Percentiles rank a stretch among this genome's conserved stretches.
These are phyloP conservation scores for Rosa hybrid DNA, from an alignment of 331 rosid species.

Conservation along the genomic window DNA sequence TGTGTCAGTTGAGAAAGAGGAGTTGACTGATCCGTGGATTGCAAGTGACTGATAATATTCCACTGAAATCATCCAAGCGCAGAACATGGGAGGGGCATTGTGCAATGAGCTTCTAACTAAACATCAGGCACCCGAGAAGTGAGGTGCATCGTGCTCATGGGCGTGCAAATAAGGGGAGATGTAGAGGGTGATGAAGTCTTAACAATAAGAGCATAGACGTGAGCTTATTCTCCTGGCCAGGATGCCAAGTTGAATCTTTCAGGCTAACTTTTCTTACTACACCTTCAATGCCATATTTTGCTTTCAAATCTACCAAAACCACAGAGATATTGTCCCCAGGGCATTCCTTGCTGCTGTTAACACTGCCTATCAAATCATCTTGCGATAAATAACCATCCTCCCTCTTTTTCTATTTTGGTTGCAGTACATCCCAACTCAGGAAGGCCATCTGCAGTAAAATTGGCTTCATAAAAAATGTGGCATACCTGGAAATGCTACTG, in stretches of 20 bases:
- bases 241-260: background rate
- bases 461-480: background rate
- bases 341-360: background rate
- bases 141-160: background rate
- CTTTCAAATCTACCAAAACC: background rate
- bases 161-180: background rate
- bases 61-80: background rate
- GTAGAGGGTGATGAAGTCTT: background rate
- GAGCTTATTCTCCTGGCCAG: background rate
- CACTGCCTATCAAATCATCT: background rate
- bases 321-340: background rate
- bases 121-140: background rate
- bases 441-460: background rate
- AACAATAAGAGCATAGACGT: background rate
- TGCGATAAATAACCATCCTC: background rate
- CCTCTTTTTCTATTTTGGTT: background rate
- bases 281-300: background rate
- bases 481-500: background rate
- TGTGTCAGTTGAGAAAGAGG: background rate
- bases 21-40: background rate
- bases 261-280: background rate
- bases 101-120: background rate
- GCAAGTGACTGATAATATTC: background rate
- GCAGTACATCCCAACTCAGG: background rate
- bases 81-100: background rate